A percentile compares a stretch with the other conserved stretches of the same genome.
phyloP scores from a whole-genome alignment of 2,329 filamentous ascomycete species.

The Nigrospora osmanthi region DNA sequence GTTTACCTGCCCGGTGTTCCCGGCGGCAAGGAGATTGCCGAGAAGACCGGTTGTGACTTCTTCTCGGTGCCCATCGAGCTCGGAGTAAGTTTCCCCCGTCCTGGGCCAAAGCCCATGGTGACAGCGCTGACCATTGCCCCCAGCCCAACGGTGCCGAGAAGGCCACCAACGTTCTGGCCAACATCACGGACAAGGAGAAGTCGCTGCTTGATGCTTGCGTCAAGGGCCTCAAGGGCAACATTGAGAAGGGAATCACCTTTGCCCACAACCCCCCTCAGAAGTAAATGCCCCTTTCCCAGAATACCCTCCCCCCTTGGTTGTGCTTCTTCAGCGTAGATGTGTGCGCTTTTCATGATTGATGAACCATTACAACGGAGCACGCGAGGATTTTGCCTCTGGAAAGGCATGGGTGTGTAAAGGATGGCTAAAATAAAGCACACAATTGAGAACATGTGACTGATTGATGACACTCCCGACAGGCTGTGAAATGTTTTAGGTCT shows the following conservation, averaged over 20 bases:
- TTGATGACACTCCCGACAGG: slow-evolving; percentile 17
- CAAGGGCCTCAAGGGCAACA: slow-evolving; percentile 82
- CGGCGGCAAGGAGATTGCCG: slow-evolving; percentile 77
- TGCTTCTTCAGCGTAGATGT: slow-evolving; percentile 8
- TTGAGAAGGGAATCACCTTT: slow-evolving; percentile 88
- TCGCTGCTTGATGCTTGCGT: slow-evolving; percentile 69
- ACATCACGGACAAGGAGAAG: slow-evolving; percentile 82
- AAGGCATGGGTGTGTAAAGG: slow-evolving; percentile 15
- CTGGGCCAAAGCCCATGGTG: not conserved
- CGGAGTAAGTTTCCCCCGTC: slow-evolving; percentile 57
- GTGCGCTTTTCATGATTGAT: slow-evolving; percentile 10
- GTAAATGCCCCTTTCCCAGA: slow-evolving; percentile 43
- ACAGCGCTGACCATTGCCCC: slow-evolving; percentile 3
- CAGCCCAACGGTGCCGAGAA: slow-evolving; percentile 81
- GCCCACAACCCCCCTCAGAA: slow-evolving; percentile 81
- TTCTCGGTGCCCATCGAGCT: slow-evolving; percentile 96
- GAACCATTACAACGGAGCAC: slow-evolving; percentile 7
- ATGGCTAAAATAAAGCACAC: slow-evolving; percentile 8
- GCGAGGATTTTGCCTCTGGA: slow-evolving; percentile 5
- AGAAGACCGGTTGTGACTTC: slow-evolving; percentile 80
- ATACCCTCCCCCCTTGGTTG: slow-evolving; percentile 19
- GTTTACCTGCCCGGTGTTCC: slow-evolving; percentile 88
- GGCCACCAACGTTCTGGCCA: slow-evolving; percentile 69
- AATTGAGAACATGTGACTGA: slow-evolving; percentile 19
- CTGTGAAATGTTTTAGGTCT: slow-evolving; percentile 15